Base-by-base conservation (phyloP, 441 rosid species). In the Arabidopsis lyrata region DNA sequence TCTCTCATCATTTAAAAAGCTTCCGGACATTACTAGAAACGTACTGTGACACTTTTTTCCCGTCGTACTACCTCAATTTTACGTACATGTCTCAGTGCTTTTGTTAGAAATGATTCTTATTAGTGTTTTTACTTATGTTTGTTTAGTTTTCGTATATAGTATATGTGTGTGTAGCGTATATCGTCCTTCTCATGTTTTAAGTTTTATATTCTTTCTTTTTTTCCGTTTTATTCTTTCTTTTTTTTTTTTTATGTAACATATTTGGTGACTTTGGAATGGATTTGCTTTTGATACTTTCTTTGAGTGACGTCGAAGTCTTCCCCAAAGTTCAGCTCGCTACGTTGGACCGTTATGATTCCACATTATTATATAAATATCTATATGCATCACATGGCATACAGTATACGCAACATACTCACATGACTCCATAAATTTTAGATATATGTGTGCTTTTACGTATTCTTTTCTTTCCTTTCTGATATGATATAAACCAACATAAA, bases 271-370 rank as follows among this genome's bases (percentile, higher is more conserved):
- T 66, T 59, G 11, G n/a, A 59, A 66, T 32, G 55, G 64, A 71
- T 49, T 65, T 77, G 73, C 64, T 53, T 77, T 72, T 77, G 74
- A 68, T 72, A 72, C 65, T 72, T 66, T 77, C 70, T 77, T 77
- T 72, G 77, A 77, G 73, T 72, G 72, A 72, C 74, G 81, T 77
- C 53, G 77, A 77, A 77, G 77, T 60, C 63, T 72, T 66, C 69
- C 77, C 45, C 24, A 60, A 45, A 77, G 24, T 60, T 60, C 45
- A 52, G 31, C 66, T 54, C 59, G 6, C 68, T 32, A 72, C 54
- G 64, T 60, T 72, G 77, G 70, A 77, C 77, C 69, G 81, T 77
- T 66, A 77, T 60, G 77, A 72, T 72, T 72, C 69, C 74, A 52
- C 68, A 66, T 66, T 6, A 38, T 35, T 5, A 47, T 54, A 38